Conservation (phyloP, 73 alveolate species). For the Paramecium bursaria region DNA sequence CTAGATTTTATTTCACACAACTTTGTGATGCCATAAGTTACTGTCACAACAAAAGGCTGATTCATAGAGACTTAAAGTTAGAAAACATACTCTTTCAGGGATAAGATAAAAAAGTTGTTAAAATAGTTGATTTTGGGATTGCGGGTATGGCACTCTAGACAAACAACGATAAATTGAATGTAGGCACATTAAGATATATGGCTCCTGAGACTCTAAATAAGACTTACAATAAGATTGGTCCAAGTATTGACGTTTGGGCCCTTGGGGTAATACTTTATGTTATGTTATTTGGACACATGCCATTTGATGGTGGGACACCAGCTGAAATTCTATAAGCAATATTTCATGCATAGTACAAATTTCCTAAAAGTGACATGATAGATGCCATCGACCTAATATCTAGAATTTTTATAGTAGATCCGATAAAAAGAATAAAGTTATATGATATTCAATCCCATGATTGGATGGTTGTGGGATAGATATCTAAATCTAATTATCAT, state of each 20-base stretch:
- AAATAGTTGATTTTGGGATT: slow-evolving; percentile 78
- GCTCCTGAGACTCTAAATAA: slow-evolving; percentile 73
- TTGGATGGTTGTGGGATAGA: not conserved
- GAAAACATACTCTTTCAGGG: slow-evolving; percentile 57
- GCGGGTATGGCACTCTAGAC: slow-evolving; percentile 69
- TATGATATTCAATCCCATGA: slow-evolving; percentile 42
- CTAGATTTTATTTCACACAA: slow-evolving; percentile 61
- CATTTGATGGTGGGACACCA: slow-evolving; percentile 77
- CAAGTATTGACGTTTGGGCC: slow-evolving; percentile 75
- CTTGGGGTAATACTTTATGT: slow-evolving; percentile 77
- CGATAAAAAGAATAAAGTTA: slow-evolving; percentile 43
- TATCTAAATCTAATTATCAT: too few species aligned
- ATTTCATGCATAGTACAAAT: not conserved
- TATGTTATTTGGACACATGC: slow-evolving; percentile 72
- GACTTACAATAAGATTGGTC: slow-evolving; percentile 38
- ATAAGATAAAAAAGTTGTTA: slow-evolving; percentile 40
- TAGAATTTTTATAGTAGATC: slow-evolving; percentile 34
- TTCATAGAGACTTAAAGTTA: slow-evolving; percentile 64
- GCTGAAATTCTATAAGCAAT: slow-evolving; percentile 60
- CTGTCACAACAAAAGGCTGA: slow-evolving; percentile 57
- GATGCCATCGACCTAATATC: slow-evolving; percentile 11
- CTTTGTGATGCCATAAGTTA: slow-evolving; percentile 61
- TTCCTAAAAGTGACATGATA: slow-evolving; percentile 29
- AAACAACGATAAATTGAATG: slow-evolving; percentile 66
- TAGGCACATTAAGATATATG: slow-evolving; percentile 73